phyloP scores from a whole-genome alignment of 2,329 filamentous ascomycete genomes.

The Alternaria triticina region DNA sequence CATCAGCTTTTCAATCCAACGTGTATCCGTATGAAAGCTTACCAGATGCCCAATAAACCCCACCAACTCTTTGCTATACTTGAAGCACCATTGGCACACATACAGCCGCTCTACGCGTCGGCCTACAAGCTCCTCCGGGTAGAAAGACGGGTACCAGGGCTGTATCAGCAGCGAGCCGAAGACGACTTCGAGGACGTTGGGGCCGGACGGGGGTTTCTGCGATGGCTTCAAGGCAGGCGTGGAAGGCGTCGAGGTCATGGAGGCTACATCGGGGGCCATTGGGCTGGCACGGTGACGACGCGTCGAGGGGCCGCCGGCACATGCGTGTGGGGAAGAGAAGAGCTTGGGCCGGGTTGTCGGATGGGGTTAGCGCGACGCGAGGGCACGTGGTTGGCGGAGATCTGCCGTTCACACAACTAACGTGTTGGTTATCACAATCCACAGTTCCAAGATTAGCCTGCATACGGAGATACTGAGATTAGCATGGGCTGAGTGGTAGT shows the following conservation, averaged over 20 bases:
- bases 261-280: slow-evolving; percentile 33
- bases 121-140: slow-evolving; percentile 68
- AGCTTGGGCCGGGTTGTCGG: neutral
- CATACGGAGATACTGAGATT: too few relatives aligned
- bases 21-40: neutral
- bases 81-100: slow-evolving; percentile 93
- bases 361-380: neutral
- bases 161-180: slow-evolving; percentile 83
- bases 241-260: slow-evolving; percentile 23
- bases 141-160: slow-evolving; percentile 93
- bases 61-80: slow-evolving; percentile 72
- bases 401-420: neutral
- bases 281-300: slow-evolving; percentile 8
- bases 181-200: slow-evolving; percentile 86
- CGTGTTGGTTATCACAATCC: too few relatives aligned
- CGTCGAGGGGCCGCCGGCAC: slow-evolving; percentile 4
- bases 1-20: neutral
- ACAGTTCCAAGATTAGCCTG: too few relatives aligned
- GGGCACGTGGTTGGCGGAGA: neutral
- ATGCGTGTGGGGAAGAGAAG: slow-evolving; percentile 4
- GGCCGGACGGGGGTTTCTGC: slow-evolving; percentile 55
- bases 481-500: too few relatives aligned
- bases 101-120: slow-evolving; percentile 66
- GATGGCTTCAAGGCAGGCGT: slow-evolving; percentile 14
- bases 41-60: slow-evolving; percentile 55